Evolutionary conservation across 805 yeast species (phyloP).

Genomic region (Grigorovia humatica): DNA sequence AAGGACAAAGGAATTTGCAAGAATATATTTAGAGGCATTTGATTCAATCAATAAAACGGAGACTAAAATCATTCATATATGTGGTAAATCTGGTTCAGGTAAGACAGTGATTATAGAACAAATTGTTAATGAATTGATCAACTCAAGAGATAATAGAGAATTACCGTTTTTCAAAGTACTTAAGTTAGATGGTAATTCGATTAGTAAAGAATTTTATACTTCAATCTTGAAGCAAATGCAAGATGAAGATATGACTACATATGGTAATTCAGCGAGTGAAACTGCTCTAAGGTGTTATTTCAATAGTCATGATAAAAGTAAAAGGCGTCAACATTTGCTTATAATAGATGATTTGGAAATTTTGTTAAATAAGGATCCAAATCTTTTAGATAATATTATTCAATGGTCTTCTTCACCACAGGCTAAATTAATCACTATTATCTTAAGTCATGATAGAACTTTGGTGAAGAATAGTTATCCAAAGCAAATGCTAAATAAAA

Average conservation of each 20-base stretch:
- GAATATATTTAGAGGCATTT: conserved; percentile 56
- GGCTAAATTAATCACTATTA: conserved; percentile 75
- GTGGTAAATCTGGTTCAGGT: conserved; percentile 97
- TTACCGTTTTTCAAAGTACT: conserved; percentile 50
- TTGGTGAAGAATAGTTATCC: conserved; percentile 78
- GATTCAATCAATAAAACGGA: conserved; percentile 56
- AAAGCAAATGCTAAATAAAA: conserved; percentile 80
- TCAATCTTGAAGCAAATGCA: conserved; percentile 65
- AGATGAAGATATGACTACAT: conserved; percentile 32
- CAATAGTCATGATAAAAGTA: conserved; percentile 26
- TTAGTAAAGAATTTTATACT: conserved; percentile 68
- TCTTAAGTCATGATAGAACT: conserved; percentile 94
- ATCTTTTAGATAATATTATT: conserved; percentile 86
- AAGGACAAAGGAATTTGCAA: conserved; percentile 68
- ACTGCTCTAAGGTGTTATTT: conserved; percentile 62
- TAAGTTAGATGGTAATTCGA: conserved; percentile 83
- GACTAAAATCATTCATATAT: conserved; percentile 77
- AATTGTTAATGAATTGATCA: conserved; percentile 57
- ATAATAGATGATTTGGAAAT: conserved; percentile 89
- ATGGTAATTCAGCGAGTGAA: conserved; percentile 53
- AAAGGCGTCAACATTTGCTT: conserved; percentile 46
- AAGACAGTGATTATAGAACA: conserved; percentile 87
- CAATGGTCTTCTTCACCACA: conserved; percentile 85
- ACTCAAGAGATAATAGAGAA: conserved; percentile 29
- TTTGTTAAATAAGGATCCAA: conserved; percentile 62